phyloP scores from a whole-genome alignment of 805 yeast genomes.

The Candida cerambycidarum region DNA sequence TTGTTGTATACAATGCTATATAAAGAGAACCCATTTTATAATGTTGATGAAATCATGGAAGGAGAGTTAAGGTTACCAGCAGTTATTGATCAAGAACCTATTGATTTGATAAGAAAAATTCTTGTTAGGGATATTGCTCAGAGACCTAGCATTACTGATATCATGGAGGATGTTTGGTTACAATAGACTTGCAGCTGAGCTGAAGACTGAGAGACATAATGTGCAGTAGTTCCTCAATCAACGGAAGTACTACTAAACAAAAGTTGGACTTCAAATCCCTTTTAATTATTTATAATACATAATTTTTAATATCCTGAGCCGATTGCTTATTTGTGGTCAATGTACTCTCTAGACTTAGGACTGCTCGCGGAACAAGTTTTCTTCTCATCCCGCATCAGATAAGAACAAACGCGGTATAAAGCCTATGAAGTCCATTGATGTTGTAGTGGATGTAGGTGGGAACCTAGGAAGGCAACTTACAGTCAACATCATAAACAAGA shows the following conservation, averaged over 20 bases:
- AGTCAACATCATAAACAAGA: conserved; percentile 1
- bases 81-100: conserved; percentile 60
- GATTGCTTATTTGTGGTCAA: too few relatives aligned
- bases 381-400: not conserved
- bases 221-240: too few relatives aligned
- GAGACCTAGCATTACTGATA: conserved; percentile 74
- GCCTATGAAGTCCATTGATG: conserved; percentile 10
- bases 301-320: too few relatives aligned
- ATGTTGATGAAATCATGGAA: conserved; percentile 93
- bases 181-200: too few relatives aligned
- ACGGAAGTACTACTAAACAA: too few relatives aligned
- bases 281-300: too few relatives aligned
- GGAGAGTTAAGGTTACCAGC: conserved; percentile 77
- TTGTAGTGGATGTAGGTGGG: conserved; percentile 5
- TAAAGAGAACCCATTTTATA: conserved; percentile 94
- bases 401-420: not conserved
- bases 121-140: conserved; percentile 63
- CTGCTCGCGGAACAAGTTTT: too few relatives aligned
- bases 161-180: conserved; percentile 69
- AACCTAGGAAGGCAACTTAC: conserved; percentile 7
- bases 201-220: too few relatives aligned
- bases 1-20: conserved; percentile 84
- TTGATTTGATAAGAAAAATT: conserved; percentile 60
- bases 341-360: too few relatives aligned
- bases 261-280: too few relatives aligned